Conservation (phyloP, 306 rosid species). For the Medicago ruthenica region DNA sequence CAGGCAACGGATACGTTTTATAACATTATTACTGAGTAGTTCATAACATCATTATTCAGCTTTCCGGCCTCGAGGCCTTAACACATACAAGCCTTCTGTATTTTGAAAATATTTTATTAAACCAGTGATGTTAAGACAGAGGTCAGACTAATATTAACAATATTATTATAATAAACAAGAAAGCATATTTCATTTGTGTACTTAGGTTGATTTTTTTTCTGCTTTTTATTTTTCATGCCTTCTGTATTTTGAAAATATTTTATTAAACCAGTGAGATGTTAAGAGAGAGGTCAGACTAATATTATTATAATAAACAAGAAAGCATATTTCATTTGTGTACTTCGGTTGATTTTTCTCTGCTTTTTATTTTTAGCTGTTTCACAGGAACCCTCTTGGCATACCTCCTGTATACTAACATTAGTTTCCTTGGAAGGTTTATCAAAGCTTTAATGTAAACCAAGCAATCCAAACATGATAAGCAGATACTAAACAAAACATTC, state of each 20-base stretch:
- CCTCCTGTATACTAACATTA: background rate
- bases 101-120: slow-evolving; percentile 21
- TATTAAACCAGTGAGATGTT: slow-evolving; percentile 18
- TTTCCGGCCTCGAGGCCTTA: no score
- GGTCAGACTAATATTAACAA: background rate
- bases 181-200: slow-evolving; percentile 22
- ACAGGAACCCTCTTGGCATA: slow-evolving; percentile 15
- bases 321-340: slow-evolving; percentile 20
- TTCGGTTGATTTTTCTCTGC: background rate
- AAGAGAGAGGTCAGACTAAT: slow-evolving; percentile 15
- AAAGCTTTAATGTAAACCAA: background rate
- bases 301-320: slow-evolving; percentile 10
- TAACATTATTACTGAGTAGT: background rate
- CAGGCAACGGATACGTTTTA: slow-evolving; percentile 33
- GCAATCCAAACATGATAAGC: no score
- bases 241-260: slow-evolving; percentile 20
- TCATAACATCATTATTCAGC: no score
- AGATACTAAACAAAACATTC: no score
- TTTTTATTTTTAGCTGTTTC: slow-evolving; percentile 4
- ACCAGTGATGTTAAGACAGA: slow-evolving; percentile 19
- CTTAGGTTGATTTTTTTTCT: background rate
- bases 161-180: slow-evolving; percentile 5
- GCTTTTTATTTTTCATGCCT: background rate
- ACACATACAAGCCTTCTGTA: slow-evolving; percentile 8
- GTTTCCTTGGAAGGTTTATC: background rate